Evolutionary conservation across 805 yeast genomes (phyloP), one percentile per base, ranked within the genome.

Genomic region (Teunomyces aglyptinius): DNA sequence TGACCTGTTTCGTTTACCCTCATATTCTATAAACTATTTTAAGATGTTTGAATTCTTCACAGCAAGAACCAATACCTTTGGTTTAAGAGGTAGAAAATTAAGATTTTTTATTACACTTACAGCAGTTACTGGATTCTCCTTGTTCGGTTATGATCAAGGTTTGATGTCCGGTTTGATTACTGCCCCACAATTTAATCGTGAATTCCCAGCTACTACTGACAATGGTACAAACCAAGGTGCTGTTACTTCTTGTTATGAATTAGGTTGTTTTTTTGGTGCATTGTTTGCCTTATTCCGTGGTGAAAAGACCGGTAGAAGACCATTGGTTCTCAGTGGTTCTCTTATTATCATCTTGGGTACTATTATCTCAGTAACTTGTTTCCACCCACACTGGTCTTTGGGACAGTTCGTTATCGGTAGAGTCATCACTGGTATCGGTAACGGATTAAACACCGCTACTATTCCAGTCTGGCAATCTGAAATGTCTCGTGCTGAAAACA

Each of bases 81-180:
- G 88, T 16, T 63, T 82, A 7, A 60, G 64, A 34, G 91, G 91
- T 49, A 73, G 76, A 53, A 63, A 68, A 24, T 76, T 67, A 38
- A 60, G 68, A 52, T 60, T 61, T 12, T 44, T 50, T 31, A 55
- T 61, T 48, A 61, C 66, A 4, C 40, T 54, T 36, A 52, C 59
- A 20, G 62, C 70, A 31, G 60, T 64, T 44, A 60, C 65, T 39
- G 63, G 68, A 38, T 59, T 65, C 50, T 59, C 67, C 36, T 52
- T 67, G 54, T 60, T 57, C 59, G 58, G 59, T 47, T 53, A 64
- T 53, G 60, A 71, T 54, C 77, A 71, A 53, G 77, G 77, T 52
- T 61, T 71, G 49, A 69, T 71, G 75, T 67, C 73, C 26, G 76
- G 77, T 58, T 53, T 71, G 29, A 68, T 71, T 48, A 66, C 74